A percentile compares a stretch with the other conserved stretches of the same genome.
phyloP scores from a whole-genome alignment of 768 basidiomycete genomes.

The Dioszegia aurantiaca region DNA sequence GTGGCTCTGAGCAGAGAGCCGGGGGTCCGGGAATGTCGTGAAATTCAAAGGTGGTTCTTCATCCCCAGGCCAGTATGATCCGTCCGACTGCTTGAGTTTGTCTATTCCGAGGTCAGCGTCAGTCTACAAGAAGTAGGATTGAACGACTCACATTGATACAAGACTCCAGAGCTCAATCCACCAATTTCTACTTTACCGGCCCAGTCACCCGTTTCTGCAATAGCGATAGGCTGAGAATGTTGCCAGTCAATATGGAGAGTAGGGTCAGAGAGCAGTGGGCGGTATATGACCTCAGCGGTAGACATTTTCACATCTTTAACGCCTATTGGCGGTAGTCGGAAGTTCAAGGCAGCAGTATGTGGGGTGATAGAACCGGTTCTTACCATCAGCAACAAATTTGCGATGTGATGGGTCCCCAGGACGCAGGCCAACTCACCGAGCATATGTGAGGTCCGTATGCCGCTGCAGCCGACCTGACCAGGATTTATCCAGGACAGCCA shows the following conservation, averaged over 20 bases:
- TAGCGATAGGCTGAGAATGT: slow-evolving; percentile 12
- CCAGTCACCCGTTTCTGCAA: slow-evolving; percentile 12
- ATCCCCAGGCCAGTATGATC: slow-evolving; percentile 3
- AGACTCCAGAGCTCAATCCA: slow-evolving; percentile 12
- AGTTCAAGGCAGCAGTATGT: slow-evolving; percentile 15
- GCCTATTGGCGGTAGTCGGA: slow-evolving; percentile 9
- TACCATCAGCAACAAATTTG: background rate
- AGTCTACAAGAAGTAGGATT: background rate
- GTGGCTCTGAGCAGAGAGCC: background rate
- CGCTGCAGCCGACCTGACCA: background rate
- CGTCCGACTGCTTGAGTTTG: slow-evolving; percentile 7
- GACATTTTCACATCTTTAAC: background rate
- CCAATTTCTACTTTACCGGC: slow-evolving; percentile 13
- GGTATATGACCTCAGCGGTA: slow-evolving; percentile 5
- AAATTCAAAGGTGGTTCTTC: slow-evolving; percentile 15
- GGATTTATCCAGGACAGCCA: slow-evolving; percentile 14
- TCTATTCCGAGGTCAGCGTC: slow-evolving; percentile 6
- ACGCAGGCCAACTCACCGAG: slow-evolving; percentile 8
- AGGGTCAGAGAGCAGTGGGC: slow-evolving; percentile 9
- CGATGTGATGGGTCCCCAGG: background rate
- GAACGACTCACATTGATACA: slow-evolving; percentile 20
- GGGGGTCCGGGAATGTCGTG: slow-evolving; percentile 22
- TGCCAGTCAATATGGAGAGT: slow-evolving; percentile 12
- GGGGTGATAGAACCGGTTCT: slow-evolving; percentile 12
- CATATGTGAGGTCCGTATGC: slow-evolving; percentile 12